Conservation (phyloP, 2,329 filamentous ascomycete species). For the Ophiostoma himal-ulmi region DNA sequence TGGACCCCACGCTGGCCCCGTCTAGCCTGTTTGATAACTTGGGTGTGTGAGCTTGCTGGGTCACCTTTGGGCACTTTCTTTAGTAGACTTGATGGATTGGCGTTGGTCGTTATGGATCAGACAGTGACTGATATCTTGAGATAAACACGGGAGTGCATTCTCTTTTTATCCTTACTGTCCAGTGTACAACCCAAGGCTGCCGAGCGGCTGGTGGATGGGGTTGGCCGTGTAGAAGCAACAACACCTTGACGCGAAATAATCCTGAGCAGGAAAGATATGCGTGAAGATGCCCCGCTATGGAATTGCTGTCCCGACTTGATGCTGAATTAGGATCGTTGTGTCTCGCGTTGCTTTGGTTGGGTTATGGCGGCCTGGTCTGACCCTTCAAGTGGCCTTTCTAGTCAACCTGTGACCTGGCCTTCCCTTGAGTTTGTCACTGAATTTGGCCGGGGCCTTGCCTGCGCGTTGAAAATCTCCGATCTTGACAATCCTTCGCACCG, state of each 20-base stretch:
- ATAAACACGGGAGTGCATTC: neutral
- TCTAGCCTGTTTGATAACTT: neutral
- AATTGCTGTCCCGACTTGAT: conserved; percentile 2
- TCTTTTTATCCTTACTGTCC: neutral
- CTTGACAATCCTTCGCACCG: neutral
- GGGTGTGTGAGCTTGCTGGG: neutral
- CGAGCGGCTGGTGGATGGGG: neutral
- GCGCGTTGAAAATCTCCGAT: neutral
- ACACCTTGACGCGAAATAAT: neutral
- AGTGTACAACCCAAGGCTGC: neutral
- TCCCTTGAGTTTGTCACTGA: neutral
- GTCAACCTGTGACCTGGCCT: conserved; percentile 1
- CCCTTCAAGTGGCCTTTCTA: neutral
- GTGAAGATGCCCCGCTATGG: conserved; percentile 7
- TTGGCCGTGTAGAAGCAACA: neutral
- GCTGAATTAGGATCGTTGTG: conserved; percentile 5
- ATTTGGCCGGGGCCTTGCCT: conserved; percentile 2
- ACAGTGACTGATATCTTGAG: neutral
- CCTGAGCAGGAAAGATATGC: neutral
- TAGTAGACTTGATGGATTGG: neutral
- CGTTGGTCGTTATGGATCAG: too few species aligned
- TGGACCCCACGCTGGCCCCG: conserved; percentile 16
- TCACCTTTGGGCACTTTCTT: neutral
- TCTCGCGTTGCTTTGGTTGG: conserved; percentile 12
- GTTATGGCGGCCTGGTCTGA: conserved; percentile 2